Evolutionary conservation across 2,329 filamentous ascomycete species (phyloP), one percentile per base, ranked within the genome.

Genomic region (Aciculosporium take): DNA sequence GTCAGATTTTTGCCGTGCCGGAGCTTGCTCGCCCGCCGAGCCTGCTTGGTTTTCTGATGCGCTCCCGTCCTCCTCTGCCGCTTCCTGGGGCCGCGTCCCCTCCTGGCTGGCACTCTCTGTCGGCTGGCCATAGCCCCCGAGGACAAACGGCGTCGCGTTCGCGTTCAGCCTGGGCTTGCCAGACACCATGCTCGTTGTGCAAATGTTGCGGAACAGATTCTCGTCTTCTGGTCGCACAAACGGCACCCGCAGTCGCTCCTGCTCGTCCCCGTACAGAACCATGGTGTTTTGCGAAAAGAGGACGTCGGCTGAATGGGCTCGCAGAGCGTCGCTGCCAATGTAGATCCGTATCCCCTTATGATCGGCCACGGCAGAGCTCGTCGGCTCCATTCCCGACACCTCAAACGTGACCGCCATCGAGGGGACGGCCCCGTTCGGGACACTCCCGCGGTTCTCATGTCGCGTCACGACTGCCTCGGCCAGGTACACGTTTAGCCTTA

Each of bases 201-300:
- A 76, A 37, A 96, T 70, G 50, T 79, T 74, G 52, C 83, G 91
- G 65, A 93, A 96, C 1, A 77, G 64, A 3, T 67, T 69, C 43
- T 94, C 86, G 52, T 94, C 81, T 59, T 96, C 91, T 0, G 91
- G 91, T 23, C 91, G 78, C 31, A 94, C 87, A 49, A 98, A 82
- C 2, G 91, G 91, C 27, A 98, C 81, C 13, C 84, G 87, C 10
- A 96, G 68, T 54, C 89, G 91, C 57, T 84, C 86, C 35, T 82
- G 75, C 44, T 94, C 85, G 54, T 86, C 83, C 51, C 93, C 85
- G 50, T 87, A 88, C 23, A 96, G 68, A 0, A 83, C 82, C 67
- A 98, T 76, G 48, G 82, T 81, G 54, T 94, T 94, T 49, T 88
- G 84, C 0, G 91, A 96, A 52, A 98, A 85, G 18, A 96, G 65